Evolutionary conservation across 441 rosid species (phyloP).

Genomic region (Gossypium schwendimanii): DNA sequence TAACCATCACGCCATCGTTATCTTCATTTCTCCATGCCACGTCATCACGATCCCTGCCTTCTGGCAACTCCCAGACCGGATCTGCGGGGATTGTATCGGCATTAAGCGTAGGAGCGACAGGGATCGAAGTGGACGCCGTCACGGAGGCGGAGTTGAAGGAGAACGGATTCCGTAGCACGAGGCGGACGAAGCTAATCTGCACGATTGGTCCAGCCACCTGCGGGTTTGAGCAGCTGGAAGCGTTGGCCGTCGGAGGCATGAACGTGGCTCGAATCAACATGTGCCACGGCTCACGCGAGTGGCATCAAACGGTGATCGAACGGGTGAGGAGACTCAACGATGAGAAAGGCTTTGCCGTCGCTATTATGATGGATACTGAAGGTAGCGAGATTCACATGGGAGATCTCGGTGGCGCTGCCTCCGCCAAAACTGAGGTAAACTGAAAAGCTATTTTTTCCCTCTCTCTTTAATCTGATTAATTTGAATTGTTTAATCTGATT

Average conservation of each 20-base stretch:
- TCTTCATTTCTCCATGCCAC: constrained; percentile 37
- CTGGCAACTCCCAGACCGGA: constrained; percentile 40
- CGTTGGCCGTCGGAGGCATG: constrained; percentile 93
- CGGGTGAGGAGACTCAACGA: constrained; percentile 76
- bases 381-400: constrained; percentile 99
- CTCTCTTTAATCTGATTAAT: too few species aligned
- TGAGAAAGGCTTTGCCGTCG: constrained; percentile 92
- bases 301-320: constrained; percentile 75
- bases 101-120: constrained; percentile 32
- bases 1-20: constrained; percentile 33
- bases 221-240: constrained; percentile 80
- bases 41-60: constrained; percentile 35
- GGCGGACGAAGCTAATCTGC: constrained; percentile 91
- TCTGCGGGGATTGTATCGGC: constrained; percentile 6
- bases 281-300: constrained; percentile 92
- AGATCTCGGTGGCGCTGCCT: constrained; percentile 80
- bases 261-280: constrained; percentile 88
- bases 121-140: constrained; percentile 78
- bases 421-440: constrained; percentile 75
- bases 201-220: constrained; percentile 90
- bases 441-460: neutral
- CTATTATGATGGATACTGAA: constrained; percentile 98
- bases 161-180: constrained; percentile 97
- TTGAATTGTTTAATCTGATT: too few species aligned
- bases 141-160: constrained; percentile 89